A percentile compares a stretch with the other conserved stretches of the same genome.
These are phyloP conservation scores for Tilletia walkeri DNA, from an alignment of 1,284 basidiomycete genomes.

Conservation along the genomic window DNA sequence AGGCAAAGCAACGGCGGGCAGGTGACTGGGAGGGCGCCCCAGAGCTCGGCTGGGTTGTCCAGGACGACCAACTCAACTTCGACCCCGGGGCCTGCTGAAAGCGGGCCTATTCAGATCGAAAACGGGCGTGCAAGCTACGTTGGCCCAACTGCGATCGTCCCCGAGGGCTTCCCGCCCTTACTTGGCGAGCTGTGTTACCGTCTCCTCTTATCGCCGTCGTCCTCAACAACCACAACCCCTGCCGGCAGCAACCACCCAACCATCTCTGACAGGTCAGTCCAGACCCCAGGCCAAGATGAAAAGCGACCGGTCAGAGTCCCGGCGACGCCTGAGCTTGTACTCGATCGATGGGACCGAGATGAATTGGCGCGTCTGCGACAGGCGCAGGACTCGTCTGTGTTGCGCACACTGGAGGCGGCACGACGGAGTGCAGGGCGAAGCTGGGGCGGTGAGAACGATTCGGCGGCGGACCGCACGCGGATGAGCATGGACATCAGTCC, in stretches of 20 bases:
- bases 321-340: not conserved
- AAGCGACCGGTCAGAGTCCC: not conserved
- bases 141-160: not conserved
- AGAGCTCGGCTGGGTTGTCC: too few species aligned
- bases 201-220: not conserved
- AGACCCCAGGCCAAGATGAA: not conserved
- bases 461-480: not conserved
- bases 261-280: not conserved
- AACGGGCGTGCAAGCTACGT: conserved; percentile 11
- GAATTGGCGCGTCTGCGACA: conserved; percentile 23
- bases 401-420: conserved; percentile 42
- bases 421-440: conserved; percentile 40
- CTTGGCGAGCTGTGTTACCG: conserved; percentile 12
- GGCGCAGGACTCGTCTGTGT: conserved; percentile 32
- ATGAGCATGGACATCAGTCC: not conserved
- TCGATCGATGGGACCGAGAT: conserved; percentile 11
- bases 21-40: too few species aligned
- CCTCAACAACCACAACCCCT: not conserved
- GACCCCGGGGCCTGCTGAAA: not conserved
- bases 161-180: not conserved
- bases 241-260: not conserved
- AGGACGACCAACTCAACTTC: not conserved
- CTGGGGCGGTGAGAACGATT: conserved; percentile 35
- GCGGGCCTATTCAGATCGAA: not conserved
- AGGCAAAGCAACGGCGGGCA: too few species aligned